Evolutionary conservation across 495 filamentous ascomycete species (phyloP).

Genomic region (Penicillium salamii): DNA sequence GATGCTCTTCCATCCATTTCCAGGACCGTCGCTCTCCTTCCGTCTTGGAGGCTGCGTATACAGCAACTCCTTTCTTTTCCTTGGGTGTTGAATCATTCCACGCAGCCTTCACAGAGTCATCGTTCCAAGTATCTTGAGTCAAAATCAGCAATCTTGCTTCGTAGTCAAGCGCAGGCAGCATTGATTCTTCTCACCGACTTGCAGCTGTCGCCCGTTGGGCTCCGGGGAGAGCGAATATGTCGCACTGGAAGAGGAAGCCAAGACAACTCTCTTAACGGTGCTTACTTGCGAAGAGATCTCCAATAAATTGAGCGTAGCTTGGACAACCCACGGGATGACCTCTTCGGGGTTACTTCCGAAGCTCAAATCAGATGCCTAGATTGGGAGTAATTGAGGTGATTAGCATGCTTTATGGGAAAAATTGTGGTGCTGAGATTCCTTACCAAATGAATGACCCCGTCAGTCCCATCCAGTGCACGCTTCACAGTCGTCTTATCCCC

Average conservation of each 20-base stretch:
- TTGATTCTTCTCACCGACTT: background rate
- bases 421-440: no score
- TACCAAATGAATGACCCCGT: background rate
- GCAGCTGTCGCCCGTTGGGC: background rate
- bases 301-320: background rate
- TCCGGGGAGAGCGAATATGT: background rate
- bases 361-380: no score
- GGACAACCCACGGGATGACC: no score
- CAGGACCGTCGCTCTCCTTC: slow-evolving; percentile 51
- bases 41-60: slow-evolving; percentile 51
- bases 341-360: no score
- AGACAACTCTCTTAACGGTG: background rate
- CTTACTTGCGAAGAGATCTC: background rate
- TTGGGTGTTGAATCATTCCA: no score
- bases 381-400: no score
- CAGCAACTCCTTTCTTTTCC: slow-evolving; percentile 7
- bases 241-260: background rate
- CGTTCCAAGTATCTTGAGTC: slow-evolving; percentile 1
- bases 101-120: slow-evolving; percentile 8
- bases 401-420: no score
- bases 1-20: slow-evolving; percentile 48
- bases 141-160: no score
- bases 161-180: background rate
- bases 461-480: background rate
- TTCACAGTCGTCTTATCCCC: background rate